Conservation (phyloP, 805 yeast genomes). For the Saccharomycopsis olivae region DNA sequence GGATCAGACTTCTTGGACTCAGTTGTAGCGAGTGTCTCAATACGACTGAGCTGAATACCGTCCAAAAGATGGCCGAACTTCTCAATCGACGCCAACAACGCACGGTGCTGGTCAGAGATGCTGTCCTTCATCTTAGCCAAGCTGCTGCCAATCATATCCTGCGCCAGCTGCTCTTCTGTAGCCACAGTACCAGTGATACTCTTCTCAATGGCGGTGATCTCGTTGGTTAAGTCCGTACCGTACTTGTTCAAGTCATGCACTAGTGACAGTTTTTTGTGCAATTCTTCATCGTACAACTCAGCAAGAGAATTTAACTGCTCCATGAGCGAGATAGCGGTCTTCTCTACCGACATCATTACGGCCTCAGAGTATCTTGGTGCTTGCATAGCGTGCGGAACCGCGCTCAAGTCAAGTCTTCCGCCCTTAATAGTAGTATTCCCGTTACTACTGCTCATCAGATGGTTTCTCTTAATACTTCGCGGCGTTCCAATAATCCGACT, state of each 20-base stretch:
- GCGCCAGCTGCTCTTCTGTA: constrained; percentile 1
- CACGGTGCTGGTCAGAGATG: constrained; percentile 21
- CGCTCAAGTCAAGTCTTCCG: not conserved
- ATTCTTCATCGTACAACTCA: constrained; percentile 42
- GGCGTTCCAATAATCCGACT: not conserved
- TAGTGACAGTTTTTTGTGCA: constrained; percentile 39
- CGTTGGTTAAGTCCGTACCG: constrained; percentile 12
- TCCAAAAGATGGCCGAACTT: constrained; percentile 17
- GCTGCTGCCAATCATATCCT: constrained; percentile 6
- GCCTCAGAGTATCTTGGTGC: constrained; percentile 36
- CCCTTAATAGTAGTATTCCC: not conserved
- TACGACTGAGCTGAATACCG: constrained; percentile 2
- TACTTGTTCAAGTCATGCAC: constrained; percentile 16
- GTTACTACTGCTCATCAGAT: not conserved
- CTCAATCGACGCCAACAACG: constrained; percentile 22
- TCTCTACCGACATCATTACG: constrained; percentile 42
- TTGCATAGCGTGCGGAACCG: constrained; percentile 6
- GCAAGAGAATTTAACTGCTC: constrained; percentile 38
- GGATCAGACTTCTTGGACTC: not conserved
- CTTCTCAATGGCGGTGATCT: constrained; percentile 12
- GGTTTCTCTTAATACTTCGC: not conserved
- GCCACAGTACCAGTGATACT: constrained; percentile 10
- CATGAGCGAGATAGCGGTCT: constrained; percentile 39
- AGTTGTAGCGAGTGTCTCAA: not conserved
- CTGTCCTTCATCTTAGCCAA: constrained; percentile 18